Percentiles rank a stretch among this genome's conserved stretches.
These are phyloP conservation scores for Xylariaceae sp. DNA, from an alignment of 2,329 filamentous ascomycete genomes.

Conservation along the genomic window DNA sequence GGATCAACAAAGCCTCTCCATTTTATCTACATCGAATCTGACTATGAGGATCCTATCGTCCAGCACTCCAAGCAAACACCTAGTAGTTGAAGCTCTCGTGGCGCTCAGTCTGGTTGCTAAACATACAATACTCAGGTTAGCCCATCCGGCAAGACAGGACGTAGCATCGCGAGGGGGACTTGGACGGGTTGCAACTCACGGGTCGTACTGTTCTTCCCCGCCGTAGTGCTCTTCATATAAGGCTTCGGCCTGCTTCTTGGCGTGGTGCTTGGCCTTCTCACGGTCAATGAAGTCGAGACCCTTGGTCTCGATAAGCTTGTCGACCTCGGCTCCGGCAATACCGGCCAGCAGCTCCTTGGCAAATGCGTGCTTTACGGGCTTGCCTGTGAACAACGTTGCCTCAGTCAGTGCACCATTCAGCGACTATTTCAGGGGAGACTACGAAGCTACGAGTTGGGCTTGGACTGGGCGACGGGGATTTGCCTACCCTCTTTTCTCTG, in stretches of 20 bases:
- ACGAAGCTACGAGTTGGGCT: neutral
- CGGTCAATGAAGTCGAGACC: slow-evolving; percentile 57
- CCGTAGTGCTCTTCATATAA: slow-evolving; percentile 63
- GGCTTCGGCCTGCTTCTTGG: slow-evolving; percentile 53
- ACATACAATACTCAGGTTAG: neutral
- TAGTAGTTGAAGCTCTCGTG: slow-evolving; percentile 17
- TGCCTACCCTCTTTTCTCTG: slow-evolving; percentile 63
- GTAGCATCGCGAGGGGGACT: neutral
- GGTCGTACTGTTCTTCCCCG: slow-evolving; percentile 50
- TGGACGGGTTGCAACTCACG: slow-evolving; percentile 39
- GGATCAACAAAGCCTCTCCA: neutral
- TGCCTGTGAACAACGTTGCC: slow-evolving; percentile 44
- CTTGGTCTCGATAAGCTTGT: slow-evolving; percentile 70
- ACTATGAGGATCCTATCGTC: neutral
- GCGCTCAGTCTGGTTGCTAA: slow-evolving; percentile 7
- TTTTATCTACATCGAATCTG: neutral
- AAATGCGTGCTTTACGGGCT: slow-evolving; percentile 66
- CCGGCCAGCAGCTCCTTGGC: slow-evolving; percentile 75
- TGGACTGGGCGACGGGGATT: neutral
- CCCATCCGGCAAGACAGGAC: neutral
- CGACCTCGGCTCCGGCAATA: slow-evolving; percentile 69
- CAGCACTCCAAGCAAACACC: neutral
- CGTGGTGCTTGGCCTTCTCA: slow-evolving; percentile 56
- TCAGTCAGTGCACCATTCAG: neutral
- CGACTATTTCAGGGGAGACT: neutral